These are phyloP conservation scores for Thelonectria rubi DNA, from an alignment of 2,329 filamentous ascomycete species.

Conservation along the genomic window DNA sequence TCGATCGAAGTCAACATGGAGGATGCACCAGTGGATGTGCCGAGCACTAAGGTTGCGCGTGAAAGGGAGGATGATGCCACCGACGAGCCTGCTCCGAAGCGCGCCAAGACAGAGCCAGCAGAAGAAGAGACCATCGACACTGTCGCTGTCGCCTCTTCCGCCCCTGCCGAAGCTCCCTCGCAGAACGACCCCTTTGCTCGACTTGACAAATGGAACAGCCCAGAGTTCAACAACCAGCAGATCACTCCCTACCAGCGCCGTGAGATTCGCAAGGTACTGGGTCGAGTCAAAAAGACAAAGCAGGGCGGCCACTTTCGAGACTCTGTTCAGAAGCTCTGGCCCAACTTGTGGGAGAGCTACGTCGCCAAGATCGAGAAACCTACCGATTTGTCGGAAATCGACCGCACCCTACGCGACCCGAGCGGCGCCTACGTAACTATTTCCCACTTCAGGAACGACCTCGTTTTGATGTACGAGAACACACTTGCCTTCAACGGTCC, in stretches of 20 bases:
- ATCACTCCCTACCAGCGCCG: constrained; percentile 69
- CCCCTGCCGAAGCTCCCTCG: constrained; percentile 34
- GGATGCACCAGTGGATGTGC: constrained; percentile 52
- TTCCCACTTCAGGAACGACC: constrained; percentile 77
- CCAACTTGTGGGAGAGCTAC: constrained; percentile 79
- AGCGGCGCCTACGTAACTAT: constrained; percentile 69
- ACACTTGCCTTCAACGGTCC: constrained; percentile 83
- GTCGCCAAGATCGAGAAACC: constrained; percentile 75
- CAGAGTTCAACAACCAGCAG: constrained; percentile 54
- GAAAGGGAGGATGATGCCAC: constrained; percentile 79
- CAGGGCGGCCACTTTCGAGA: constrained; percentile 78
- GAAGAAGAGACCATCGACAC: constrained; percentile 47
- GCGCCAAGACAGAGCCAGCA: constrained; percentile 75
- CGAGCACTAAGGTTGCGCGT: constrained; percentile 70
- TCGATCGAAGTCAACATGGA: constrained; percentile 60
- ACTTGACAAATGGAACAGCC: constrained; percentile 53
- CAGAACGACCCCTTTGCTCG: constrained; percentile 41
- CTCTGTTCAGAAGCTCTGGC: constrained; percentile 79
- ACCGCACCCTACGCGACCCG: constrained; percentile 77
- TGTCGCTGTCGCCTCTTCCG: constrained; percentile 24
- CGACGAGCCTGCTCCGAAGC: constrained; percentile 77
- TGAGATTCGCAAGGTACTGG: constrained; percentile 72
- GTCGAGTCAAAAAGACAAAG: constrained; percentile 86
- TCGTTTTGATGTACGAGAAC: constrained; percentile 83
- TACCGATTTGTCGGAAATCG: constrained; percentile 86